Evolutionary conservation across 306 rosid genomes (phyloP), one percentile per base, ranked within the genome.

Genomic region (Pachyrhizus erosus): DNA sequence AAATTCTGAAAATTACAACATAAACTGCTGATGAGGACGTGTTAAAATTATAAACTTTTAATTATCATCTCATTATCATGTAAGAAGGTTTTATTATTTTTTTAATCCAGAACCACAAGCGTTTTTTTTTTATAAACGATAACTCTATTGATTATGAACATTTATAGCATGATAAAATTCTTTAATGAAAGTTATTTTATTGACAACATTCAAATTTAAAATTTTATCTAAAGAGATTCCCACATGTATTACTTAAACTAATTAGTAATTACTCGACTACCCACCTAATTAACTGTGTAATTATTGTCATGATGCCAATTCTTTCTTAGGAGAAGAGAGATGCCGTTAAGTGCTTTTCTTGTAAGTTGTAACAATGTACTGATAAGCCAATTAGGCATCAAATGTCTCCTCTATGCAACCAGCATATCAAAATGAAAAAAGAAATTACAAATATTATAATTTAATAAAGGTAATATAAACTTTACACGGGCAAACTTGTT

Each of bases 281-380:
- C 84, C 86, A 73, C 81, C 83, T 89, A 49, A 48, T 55, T 83
- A 46, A 73, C 21, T 15, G 73, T 75, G 51, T 51, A 29, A 49
- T 15, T 27, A 40, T 42, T 68, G 55, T 80, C 33, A 70, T 9
- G 57, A 68, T 24, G 52, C 3, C 9, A 62, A 60, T 46, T 23
- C 54, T 45, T 84, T 80, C 61, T 64, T 42, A 20, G 2, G 46
- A 9, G 46, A 55, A 61, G 40, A 39, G 40, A 27, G n/a, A 4
- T 34, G 46, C 33, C 73, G 9, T 26, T 9, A 10, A 10, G 15
- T 31, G 73, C 78, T 48, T 72, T 72, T 57, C 40, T 23, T 52
- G 13, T 5, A 52, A n/a, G 57, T 17, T 18, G 27, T 74, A 29
- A 77, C 12, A 77, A 76, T 0, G 46, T 78, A 31, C 9, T 9